These are phyloP conservation scores for Mesostigma viride DNA, from an alignment of 139 green algal species.

Conservation along the genomic window DNA sequence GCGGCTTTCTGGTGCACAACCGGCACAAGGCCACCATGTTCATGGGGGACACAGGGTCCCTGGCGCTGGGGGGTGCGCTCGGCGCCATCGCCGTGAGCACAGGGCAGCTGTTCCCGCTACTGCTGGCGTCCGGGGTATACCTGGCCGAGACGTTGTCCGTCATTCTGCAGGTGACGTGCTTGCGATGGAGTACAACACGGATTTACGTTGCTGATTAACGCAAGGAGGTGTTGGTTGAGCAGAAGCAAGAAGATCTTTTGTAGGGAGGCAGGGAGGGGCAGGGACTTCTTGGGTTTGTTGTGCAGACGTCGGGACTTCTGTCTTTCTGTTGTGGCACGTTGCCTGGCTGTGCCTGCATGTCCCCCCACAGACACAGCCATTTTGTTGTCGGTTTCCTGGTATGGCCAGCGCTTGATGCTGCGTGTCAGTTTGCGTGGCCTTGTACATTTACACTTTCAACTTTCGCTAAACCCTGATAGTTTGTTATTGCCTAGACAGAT, in stretches of 20 bases:
- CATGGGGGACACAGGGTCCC: constrained; percentile 48
- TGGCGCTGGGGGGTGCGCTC: constrained; percentile 36
- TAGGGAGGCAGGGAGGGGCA: neutral
- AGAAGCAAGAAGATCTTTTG: neutral
- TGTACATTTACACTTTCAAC: no score
- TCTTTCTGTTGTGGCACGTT: neutral
- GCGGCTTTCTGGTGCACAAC: constrained; percentile 42
- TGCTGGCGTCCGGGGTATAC: constrained; percentile 27
- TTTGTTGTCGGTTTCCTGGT: no score
- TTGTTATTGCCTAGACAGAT: no score
- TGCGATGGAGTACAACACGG: neutral
- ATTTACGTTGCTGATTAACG: neutral
- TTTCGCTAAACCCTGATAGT: no score
- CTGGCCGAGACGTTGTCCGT: constrained; percentile 33
- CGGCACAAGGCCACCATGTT: constrained; percentile 38
- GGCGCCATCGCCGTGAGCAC: constrained; percentile 19
- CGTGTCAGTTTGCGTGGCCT: no score
- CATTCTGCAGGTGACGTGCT: constrained; percentile 25
- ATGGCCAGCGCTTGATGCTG: no score
- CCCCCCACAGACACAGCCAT: no score
- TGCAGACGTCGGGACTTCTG: neutral
- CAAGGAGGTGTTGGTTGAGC: neutral
- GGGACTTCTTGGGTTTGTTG: neutral
- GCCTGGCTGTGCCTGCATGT: neutral
- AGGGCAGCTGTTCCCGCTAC: constrained; percentile 27